These are phyloP conservation scores for Eleusine coracana DNA, from an alignment of 176 grass and related monocot species.

Conservation along the genomic window DNA sequence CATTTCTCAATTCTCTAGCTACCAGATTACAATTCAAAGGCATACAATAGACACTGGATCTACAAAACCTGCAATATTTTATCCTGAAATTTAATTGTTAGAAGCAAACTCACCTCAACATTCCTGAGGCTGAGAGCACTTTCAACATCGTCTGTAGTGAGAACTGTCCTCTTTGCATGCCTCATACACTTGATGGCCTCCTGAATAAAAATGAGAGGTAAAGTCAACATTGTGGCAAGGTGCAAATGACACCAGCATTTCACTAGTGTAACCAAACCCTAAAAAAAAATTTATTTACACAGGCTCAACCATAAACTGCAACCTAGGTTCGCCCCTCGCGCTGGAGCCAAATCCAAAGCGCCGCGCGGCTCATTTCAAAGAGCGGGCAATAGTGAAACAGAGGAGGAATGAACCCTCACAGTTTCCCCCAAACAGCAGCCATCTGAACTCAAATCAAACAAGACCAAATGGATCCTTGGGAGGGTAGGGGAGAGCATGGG, in stretches of 20 bases:
- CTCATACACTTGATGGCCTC: conserved; percentile 97
- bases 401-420: not conserved
- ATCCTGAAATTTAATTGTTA: not conserved
- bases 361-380: not conserved
- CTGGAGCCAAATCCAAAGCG: not conserved
- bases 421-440: not conserved
- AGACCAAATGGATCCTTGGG: not conserved
- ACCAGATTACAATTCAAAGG: not conserved
- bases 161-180: conserved; percentile 82
- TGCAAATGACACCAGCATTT: not conserved
- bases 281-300: not conserved
- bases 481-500: not conserved
- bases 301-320: not conserved
- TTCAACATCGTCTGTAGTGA: conserved; percentile 82
- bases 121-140: conserved; percentile 91
- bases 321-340: not conserved
- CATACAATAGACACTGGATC: not conserved
- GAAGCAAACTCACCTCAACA: conserved; percentile 67
- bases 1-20: conserved; percentile 6
- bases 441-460: not conserved
- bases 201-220: conserved; percentile 42
- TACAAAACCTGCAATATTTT: conserved; percentile 4
- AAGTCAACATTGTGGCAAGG: conserved; percentile 6
- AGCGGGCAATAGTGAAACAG: not conserved
- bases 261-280: not conserved